Evolutionary conservation across 345 rosid genomes (phyloP).

Genomic region (Raphanus sativus): DNA sequence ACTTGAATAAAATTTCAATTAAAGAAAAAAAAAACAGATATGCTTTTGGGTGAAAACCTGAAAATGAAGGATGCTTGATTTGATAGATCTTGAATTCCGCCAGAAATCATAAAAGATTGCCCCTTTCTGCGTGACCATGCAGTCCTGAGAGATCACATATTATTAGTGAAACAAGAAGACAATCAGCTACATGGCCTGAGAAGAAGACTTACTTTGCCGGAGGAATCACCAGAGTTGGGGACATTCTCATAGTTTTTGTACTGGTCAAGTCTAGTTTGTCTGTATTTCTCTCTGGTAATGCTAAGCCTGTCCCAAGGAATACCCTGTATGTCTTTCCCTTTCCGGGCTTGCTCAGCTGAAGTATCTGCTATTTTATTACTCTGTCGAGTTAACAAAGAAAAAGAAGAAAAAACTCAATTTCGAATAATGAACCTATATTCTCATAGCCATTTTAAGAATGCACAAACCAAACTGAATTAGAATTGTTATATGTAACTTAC

Average conservation of each 20-base stretch:
- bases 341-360: neutral
- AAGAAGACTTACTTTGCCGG: conserved; percentile 50
- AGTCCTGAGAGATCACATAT: conserved; percentile 42
- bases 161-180: neutral
- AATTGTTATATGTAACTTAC: conserved; percentile 39
- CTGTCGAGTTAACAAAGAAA: neutral
- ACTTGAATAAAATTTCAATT: neutral
- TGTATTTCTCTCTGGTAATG: neutral
- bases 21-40: neutral
- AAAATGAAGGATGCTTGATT: conserved; percentile 77
- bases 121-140: conserved; percentile 59
- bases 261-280: neutral
- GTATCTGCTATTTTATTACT: neutral
- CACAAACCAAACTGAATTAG: neutral
- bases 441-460: too few species aligned
- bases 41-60: conserved; percentile 42
- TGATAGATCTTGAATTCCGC: conserved; percentile 66
- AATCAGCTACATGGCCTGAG: neutral
- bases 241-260: conserved; percentile 49
- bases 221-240: conserved; percentile 59
- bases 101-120: conserved; percentile 58
- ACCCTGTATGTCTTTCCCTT: neutral
- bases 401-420: neutral
- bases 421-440: too few species aligned
- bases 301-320: neutral